Base-by-base conservation (phyloP, 495 filamentous ascomycete species). In the Podospora didyma region DNA sequence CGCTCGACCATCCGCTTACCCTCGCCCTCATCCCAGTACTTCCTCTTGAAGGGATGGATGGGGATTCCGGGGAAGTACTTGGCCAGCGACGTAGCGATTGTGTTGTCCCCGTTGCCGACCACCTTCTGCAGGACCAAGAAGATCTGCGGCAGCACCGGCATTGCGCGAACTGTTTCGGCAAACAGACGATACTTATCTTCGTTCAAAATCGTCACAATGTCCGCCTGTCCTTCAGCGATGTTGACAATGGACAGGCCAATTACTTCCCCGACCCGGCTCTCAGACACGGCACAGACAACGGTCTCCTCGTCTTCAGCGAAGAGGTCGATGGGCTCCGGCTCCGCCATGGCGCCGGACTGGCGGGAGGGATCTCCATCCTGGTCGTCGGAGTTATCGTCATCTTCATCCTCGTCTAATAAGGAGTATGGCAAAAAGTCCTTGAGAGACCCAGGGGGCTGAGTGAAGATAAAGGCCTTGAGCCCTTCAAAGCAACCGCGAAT, bases 251-350 rank as follows among this genome's bases (percentile, higher is more conserved):
- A 89, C 49, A 98, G 76, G 7, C 93, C 95, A 22, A 69, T 53
- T 22, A 97, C 87, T 2, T 39, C 89, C 48, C 89, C 88, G 26
- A 93, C 80, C 12, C 91, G 90, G 39, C 90, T 62, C 71, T 99
- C 94, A 58, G 87, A 89, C 53, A 97, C 74, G n/a, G 94, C 92
- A 65, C 93, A 97, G 44, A 97, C 75, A 60, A 97, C 84, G 49
- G 87, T 82, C 62, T 95, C 59, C 4, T 53, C 23, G 22, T 52
- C 62, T 6, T 61, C 61, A 31, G 26, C 26, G 3, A 3, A 31
- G n/a, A n/a, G n/a, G n/a, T n/a, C n/a, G n/a, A n/a, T n/a, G n/a
- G n/a, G n/a, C n/a, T n/a, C n/a, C n/a, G n/a, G n/a, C n/a, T n/a
- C n/a, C n/a, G n/a, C n/a, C n/a, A n/a, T n/a, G n/a, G n/a, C n/a